Base-by-base conservation (phyloP, 2,329 filamentous ascomycete species). In the Botrytis cinerea region DNA sequence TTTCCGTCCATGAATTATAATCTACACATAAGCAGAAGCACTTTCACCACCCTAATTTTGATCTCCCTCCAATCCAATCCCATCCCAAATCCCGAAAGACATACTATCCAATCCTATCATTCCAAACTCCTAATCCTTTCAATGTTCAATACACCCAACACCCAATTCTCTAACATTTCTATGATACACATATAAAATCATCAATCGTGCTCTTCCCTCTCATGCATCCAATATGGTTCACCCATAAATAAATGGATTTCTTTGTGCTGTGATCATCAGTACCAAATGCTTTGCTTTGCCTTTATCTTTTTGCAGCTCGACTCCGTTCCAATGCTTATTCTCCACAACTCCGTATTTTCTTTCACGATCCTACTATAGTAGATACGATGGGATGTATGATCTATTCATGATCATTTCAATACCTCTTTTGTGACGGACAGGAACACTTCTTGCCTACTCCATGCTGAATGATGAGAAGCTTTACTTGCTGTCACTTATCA, bases 141-240 rank as follows among this genome's bases (percentile, higher is more conserved):
- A 28, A 57, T 57, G n/a, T 57, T 18, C 20, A 43, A 70, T 60
- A 20, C 51, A 10, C n/a, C 67, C 67, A 59, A 57, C 40, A 43
- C 38, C 48, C n/a, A 45, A 45, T 14, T 45, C 28, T 40, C 22
- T 32, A 35, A 70, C 67, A 25, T 70, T 35, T 61, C n/a, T 61
- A 59, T 59, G 35, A 61, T 70, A 70, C 40, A 70, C 48, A 46
- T 61, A n/a, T 46, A 43, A 43, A 61, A 61, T 70, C 67, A 70
- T 67, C 64, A 67, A 54, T 67, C 64, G 46, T 67, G 14, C 25
- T 25, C 14, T 25, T 40, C 46, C 46, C 12, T 38, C 22, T 48
- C 51, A 35, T 67, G 32, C 25, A 67, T 40, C 12, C 45, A 22
- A 43, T 63, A n/a, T 22, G n/a, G 20, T n/a, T 14, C n/a, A 22